Conservation (phyloP, 192 early-diverging fungal species). For the Coemansia aciculifera region DNA sequence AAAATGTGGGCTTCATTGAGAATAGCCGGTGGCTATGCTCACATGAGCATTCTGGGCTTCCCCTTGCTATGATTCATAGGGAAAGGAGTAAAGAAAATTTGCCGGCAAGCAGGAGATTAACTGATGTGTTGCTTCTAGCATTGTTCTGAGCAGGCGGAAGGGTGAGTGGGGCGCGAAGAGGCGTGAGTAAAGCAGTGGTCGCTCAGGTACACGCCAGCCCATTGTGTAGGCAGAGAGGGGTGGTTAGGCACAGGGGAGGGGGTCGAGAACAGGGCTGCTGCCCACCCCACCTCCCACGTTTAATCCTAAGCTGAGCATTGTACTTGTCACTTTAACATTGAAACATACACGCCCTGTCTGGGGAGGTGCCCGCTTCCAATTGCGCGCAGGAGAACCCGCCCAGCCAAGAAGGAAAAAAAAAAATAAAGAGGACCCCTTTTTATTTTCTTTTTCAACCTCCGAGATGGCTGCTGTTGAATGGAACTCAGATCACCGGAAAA, state of each 20-base stretch:
- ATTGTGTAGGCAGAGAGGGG: not conserved
- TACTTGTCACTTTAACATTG: slow-evolving; percentile 6
- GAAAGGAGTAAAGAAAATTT: not conserved
- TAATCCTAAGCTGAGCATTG: slow-evolving; percentile 19
- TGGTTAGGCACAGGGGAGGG: slow-evolving; percentile 10
- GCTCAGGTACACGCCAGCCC: slow-evolving; percentile 5
- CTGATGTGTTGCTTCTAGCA: slow-evolving; percentile 1
- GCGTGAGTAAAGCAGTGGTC: slow-evolving; percentile 9
- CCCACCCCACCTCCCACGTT: slow-evolving; percentile 25
- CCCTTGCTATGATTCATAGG: not conserved
- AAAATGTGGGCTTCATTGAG: slow-evolving; percentile 9
- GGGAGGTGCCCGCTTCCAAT: slow-evolving; percentile 2
- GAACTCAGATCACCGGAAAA: slow-evolving; percentile 28
- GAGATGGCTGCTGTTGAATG: slow-evolving; percentile 2
- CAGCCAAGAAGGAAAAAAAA: not conserved
- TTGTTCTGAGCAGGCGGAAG: slow-evolving; percentile 11
- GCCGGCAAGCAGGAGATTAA: not conserved
- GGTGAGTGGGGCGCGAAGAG: not conserved
- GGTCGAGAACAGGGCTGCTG: slow-evolving; percentile 2
- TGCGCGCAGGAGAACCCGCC: slow-evolving; percentile 14
- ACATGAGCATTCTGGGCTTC: not conserved
- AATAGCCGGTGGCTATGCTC: slow-evolving; percentile 8
- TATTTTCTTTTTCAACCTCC: not conserved
- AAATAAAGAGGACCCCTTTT: not conserved
- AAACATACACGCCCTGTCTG: not conserved